phyloP scores from a whole-genome alignment of 768 basidiomycete species.

The Butyriboletus loyo region DNA sequence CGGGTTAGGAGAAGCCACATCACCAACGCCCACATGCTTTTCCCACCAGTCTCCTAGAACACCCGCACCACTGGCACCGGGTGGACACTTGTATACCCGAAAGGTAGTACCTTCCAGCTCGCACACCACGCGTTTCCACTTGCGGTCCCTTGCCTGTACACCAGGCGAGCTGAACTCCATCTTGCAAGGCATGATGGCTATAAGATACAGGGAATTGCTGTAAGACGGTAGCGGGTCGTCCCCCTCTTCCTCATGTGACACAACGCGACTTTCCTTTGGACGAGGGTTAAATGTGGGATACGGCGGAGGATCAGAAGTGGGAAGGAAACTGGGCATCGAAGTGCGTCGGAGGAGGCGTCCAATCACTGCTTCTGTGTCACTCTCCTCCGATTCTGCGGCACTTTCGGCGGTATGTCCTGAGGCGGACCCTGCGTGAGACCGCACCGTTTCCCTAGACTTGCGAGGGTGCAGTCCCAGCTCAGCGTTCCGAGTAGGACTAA shows the following conservation, averaged over 20 bases:
- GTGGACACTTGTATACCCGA: conserved; percentile 62
- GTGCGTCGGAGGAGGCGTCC: conserved; percentile 52
- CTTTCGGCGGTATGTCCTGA: conserved; percentile 10
- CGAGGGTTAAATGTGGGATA: conserved; percentile 51
- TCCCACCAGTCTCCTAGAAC: conserved; percentile 77
- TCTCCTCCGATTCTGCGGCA: conserved; percentile 17
- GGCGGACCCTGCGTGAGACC: conserved; percentile 11
- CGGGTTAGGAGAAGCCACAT: conserved; percentile 38
- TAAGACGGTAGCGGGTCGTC: conserved; percentile 77
- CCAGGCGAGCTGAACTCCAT: conserved; percentile 89
- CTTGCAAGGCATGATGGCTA: conserved; percentile 82
- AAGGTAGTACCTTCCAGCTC: conserved; percentile 92
- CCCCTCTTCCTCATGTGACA: conserved; percentile 78
- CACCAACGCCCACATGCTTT: conserved; percentile 68
- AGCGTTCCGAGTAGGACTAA: conserved; percentile 35
- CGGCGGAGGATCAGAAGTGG: conserved; percentile 60
- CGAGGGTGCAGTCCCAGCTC: conserved; percentile 19
- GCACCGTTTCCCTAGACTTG: conserved; percentile 15
- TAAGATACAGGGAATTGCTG: conserved; percentile 76
- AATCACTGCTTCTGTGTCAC: conserved; percentile 28
- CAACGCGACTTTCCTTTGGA: conserved; percentile 19
- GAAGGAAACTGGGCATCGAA: conserved; percentile 69
- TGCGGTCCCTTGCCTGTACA: conserved; percentile 82
- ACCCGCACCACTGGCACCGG: conserved; percentile 43
- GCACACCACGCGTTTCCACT: conserved; percentile 87